Percentiles rank a stretch among this genome's conserved stretches.
phyloP scores from a whole-genome alignment of 1,139 yeast species.

The Diutina siamensis region DNA sequence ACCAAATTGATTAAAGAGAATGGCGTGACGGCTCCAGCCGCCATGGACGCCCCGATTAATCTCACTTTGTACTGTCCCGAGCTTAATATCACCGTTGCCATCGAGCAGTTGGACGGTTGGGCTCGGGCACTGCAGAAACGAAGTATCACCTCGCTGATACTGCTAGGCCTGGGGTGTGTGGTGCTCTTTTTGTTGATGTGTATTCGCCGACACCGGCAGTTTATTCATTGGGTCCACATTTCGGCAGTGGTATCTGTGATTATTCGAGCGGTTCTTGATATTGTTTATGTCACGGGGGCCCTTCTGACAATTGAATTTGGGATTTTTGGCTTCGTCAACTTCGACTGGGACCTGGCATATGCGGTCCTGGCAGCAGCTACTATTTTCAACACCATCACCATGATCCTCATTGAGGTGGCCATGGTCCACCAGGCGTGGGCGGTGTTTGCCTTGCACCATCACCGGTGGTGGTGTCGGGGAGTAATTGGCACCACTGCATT shows the following conservation, averaged over 20 bases:
- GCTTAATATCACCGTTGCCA: not conserved
- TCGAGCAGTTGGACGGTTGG: not conserved
- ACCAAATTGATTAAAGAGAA: not conserved
- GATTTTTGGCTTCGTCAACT: not conserved
- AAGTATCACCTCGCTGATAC: not conserved
- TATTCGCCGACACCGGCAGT: not conserved
- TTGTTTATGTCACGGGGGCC: not conserved
- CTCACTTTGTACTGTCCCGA: not conserved
- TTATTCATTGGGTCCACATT: constrained; percentile 4
- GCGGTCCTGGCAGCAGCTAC: not conserved
- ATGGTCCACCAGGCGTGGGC: constrained; percentile 4
- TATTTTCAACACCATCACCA: not conserved
- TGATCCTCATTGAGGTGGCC: not conserved
- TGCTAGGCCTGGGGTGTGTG: not conserved
- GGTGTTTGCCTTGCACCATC: not conserved
- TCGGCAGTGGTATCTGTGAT: not conserved
- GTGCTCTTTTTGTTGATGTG: not conserved
- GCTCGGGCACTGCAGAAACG: not conserved
- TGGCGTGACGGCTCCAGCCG: too few relatives aligned
- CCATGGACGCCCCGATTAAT: not conserved
- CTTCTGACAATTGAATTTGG: not conserved
- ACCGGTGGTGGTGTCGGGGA: not conserved
- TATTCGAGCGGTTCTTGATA: not conserved
- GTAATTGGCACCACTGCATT: not conserved
- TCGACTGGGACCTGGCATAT: not conserved